Conservation (phyloP, 345 rosid species). For the Citrus maxima region DNA sequence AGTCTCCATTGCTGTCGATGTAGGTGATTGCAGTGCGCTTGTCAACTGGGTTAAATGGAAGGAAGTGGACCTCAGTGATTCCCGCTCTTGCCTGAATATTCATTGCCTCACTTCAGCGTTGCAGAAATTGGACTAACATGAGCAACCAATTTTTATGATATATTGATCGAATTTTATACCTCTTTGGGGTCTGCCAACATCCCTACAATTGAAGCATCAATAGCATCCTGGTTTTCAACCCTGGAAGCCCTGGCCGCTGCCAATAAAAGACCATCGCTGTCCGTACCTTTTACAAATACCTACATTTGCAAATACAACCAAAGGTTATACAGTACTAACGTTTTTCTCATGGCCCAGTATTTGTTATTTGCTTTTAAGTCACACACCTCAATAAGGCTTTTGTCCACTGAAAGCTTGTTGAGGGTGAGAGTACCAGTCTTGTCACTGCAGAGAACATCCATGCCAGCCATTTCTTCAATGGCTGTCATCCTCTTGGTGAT, state of each 20-base stretch:
- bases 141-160: not conserved
- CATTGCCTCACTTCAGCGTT: not conserved
- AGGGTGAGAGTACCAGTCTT: constrained; percentile 95
- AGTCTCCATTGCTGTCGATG: constrained; percentile 56
- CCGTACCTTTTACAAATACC: constrained; percentile 50
- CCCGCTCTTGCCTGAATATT: constrained; percentile 73
- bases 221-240: constrained; percentile 92
- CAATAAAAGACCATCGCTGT: constrained; percentile 52
- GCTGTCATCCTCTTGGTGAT: constrained; percentile 98
- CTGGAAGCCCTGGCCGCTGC: constrained; percentile 90
- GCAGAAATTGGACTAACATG: not conserved
- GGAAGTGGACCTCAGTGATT: constrained; percentile 80
- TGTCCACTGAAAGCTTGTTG: constrained; percentile 94
- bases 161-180: constrained; percentile 23
- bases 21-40: constrained; percentile 96
- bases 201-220: constrained; percentile 86
- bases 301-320: constrained; percentile 14
- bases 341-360: not conserved
- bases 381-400: constrained; percentile 65
- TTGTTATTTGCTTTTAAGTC: not conserved
- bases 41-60: constrained; percentile 91
- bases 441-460: constrained; percentile 97
- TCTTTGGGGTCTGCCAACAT: constrained; percentile 85
- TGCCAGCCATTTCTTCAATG: constrained; percentile 98
- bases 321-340: not conserved